These are phyloP conservation scores for Ophiocordyceps camponoti-floridani DNA, from an alignment of 2,329 filamentous ascomycete genomes.

Conservation along the genomic window DNA sequence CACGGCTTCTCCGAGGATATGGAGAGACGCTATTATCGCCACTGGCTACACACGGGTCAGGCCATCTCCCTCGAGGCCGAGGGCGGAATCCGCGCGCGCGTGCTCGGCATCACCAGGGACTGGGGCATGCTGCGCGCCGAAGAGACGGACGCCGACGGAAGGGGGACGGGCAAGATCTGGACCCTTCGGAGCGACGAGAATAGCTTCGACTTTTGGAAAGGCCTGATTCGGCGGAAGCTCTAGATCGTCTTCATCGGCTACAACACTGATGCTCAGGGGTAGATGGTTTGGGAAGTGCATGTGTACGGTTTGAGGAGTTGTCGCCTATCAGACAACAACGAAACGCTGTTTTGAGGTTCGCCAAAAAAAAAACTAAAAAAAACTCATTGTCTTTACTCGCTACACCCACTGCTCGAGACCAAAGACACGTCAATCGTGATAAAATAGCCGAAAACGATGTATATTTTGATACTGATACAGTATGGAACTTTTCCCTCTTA, in stretches of 20 bases:
- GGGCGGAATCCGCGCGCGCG: conserved; percentile 53
- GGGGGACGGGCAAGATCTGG: conserved; percentile 60
- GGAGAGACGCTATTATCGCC: conserved; percentile 58
- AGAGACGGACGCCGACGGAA: conserved; percentile 58
- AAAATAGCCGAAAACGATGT: not conserved
- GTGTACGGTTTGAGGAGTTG: too few species aligned
- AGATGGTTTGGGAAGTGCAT: too few species aligned
- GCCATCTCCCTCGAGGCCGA: conserved; percentile 61
- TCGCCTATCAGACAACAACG: too few species aligned
- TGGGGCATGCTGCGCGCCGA: conserved; percentile 78
- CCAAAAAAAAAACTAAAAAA: too few species aligned
- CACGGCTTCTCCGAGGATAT: conserved; percentile 58
- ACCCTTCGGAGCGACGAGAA: conserved; percentile 91
- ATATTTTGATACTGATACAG: not conserved
- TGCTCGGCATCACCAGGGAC: conserved; percentile 79
- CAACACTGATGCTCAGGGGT: not conserved
- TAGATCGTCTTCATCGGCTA: conserved; percentile 13
- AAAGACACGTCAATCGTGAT: too few species aligned
- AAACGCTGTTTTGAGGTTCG: too few species aligned
- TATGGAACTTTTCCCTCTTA: conserved; percentile 1
- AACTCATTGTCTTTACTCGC: too few species aligned
- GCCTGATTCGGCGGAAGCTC: conserved; percentile 64
- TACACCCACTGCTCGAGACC: too few species aligned
- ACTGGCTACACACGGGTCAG: conserved; percentile 74
- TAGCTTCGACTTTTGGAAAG: conserved; percentile 94